phyloP scores from a whole-genome alignment of 2,329 filamentous ascomycete genomes.

The Intubia oerlemansii region DNA sequence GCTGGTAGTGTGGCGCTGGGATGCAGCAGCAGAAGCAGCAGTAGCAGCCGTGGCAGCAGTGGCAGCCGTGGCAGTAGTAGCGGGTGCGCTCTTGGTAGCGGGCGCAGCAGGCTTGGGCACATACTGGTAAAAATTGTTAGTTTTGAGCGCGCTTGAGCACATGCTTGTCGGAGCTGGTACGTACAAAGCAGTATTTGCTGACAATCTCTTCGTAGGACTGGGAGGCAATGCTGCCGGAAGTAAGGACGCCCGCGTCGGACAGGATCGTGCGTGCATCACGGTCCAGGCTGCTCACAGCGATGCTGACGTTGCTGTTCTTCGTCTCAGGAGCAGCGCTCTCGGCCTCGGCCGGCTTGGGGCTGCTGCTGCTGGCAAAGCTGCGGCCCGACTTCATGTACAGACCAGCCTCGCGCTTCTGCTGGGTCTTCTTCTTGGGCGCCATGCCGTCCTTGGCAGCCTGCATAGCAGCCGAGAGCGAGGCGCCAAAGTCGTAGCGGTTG shows the following conservation, averaged over 20 bases:
- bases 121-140: too few species aligned
- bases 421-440: slow-evolving; percentile 11
- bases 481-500: slow-evolving; percentile 87
- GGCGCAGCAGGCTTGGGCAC: too few species aligned
- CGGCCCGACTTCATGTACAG: slow-evolving; percentile 33
- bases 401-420: slow-evolving; percentile 30
- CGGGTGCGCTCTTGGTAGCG: too few species aligned
- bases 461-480: slow-evolving; percentile 71
- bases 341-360: slow-evolving; percentile 2
- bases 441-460: slow-evolving; percentile 46
- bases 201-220: slow-evolving; percentile 91
- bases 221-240: slow-evolving; percentile 44
- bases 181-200: slow-evolving; percentile 99
- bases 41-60: too few species aligned
- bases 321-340: too few species aligned
- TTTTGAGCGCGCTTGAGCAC: too few species aligned
- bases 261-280: slow-evolving; percentile 1
- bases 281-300: too few species aligned
- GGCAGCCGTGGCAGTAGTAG: too few species aligned
- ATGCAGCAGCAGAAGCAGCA: too few species aligned
- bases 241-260: slow-evolving; percentile 8
- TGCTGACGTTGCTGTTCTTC: too few species aligned
- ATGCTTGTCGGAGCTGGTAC: too few species aligned
- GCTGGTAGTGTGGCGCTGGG: slow-evolving; percentile 24
- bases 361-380: slow-evolving; percentile 11